phyloP scores from a whole-genome alignment of 2,329 filamentous ascomycete genomes.

The Fusarium concolor region DNA sequence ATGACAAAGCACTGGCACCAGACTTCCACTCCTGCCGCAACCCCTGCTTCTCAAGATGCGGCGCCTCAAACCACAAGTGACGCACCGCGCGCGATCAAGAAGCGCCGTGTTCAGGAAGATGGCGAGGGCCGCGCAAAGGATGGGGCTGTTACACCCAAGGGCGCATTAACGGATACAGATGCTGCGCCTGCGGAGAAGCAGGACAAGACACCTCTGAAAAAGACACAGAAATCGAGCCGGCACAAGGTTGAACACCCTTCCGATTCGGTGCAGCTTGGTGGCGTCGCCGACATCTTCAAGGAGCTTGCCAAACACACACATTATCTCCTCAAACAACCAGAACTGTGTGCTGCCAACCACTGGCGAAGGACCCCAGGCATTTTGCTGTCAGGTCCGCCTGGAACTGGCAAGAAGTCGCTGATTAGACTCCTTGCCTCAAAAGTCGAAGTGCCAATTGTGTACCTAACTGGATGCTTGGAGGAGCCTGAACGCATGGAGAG shows the following conservation, averaged over 20 bases:
- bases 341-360: constrained; percentile 26
- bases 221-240: constrained; percentile 47
- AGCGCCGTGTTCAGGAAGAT: constrained; percentile 49
- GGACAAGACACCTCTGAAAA: constrained; percentile 49
- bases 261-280: constrained; percentile 44
- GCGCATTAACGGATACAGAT: constrained; percentile 36
- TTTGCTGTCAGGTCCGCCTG: constrained; percentile 80
- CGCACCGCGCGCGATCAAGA: constrained; percentile 46
- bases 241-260: constrained; percentile 48
- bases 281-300: constrained; percentile 45
- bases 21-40: constrained; percentile 20
- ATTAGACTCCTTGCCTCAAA: constrained; percentile 79
- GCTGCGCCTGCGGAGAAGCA: constrained; percentile 36
- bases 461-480: constrained; percentile 54
- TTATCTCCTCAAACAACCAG: constrained; percentile 37
- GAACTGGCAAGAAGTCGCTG: constrained; percentile 84
- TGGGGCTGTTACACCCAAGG: constrained; percentile 28
- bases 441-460: constrained; percentile 78
- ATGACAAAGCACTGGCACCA: constrained; percentile 56
- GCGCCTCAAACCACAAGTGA: constrained; percentile 28
- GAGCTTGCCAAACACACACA: constrained; percentile 34
- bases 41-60: neutral
- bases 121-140: constrained; percentile 41
- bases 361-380: constrained; percentile 63
- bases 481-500: constrained; percentile 56